These are phyloP conservation scores for Chlamydomonas sp. DNA, from an alignment of 139 green algal species.

Conservation along the genomic window DNA sequence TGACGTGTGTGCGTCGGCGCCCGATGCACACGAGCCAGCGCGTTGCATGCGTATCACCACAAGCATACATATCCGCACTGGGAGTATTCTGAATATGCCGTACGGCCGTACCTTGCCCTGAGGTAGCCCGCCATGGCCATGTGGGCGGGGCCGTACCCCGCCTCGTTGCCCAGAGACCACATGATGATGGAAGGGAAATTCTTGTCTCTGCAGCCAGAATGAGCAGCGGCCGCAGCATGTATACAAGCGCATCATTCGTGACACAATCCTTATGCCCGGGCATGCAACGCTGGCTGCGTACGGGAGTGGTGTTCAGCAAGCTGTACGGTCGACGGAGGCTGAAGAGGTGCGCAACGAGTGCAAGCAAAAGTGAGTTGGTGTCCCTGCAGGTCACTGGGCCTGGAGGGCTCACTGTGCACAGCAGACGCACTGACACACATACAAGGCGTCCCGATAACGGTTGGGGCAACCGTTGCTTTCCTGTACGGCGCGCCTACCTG, in stretches of 20 bases:
- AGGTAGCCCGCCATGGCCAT: conserved; percentile 75
- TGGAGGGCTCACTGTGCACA: neutral
- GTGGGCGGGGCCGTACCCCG: conserved; percentile 79
- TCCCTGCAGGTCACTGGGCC: neutral
- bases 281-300: too few relatives aligned
- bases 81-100: too few relatives aligned
- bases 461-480: neutral
- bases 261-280: too few relatives aligned
- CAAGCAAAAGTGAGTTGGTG: too few relatives aligned
- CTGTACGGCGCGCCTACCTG: conserved; percentile 6
- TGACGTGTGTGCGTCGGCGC: too few relatives aligned
- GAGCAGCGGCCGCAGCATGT: too few relatives aligned
- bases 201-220: conserved; percentile 70
- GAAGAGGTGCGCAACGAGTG: conserved; percentile 72
- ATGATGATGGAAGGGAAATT: conserved; percentile 91
- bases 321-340: too few relatives aligned
- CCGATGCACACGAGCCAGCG: too few relatives aligned
- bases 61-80: too few relatives aligned
- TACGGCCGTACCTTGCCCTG: conserved; percentile 8
- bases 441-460: neutral
- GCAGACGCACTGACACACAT: neutral
- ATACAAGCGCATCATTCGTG: too few relatives aligned
- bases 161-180: conserved; percentile 97
- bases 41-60: too few relatives aligned
- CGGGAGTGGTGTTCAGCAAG: too few relatives aligned